Evolutionary conservation across 2,329 filamentous ascomycete species (phyloP), one percentile per base, ranked within the genome.

Genomic region (Macrophomina phaseolina): DNA sequence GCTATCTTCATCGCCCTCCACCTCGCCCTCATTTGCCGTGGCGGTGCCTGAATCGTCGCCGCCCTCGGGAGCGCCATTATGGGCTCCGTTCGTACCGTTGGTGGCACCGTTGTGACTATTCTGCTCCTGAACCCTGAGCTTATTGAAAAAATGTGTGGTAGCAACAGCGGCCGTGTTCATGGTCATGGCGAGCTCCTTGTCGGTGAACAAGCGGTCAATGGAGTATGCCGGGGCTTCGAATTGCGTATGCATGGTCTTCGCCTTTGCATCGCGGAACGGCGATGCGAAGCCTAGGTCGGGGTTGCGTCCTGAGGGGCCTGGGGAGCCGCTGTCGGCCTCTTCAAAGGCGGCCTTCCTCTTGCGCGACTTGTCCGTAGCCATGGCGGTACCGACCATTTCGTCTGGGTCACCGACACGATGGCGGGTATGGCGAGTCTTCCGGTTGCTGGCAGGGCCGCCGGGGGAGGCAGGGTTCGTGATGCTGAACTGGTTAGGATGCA

Each of bases 401-500:
- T 79, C 80, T 7, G 68, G 68, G 45, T 87, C 86, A 49, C 84
- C 83, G 49, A 84, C 81, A 63, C 85, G 81, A 73, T 89, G 86
- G 66, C 88, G 81, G 1, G 87, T 86, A 70, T 89, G 82, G 68
- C 88, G 79, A 18, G 88, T 90, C 77, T 90, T 90, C 68, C 88
- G 83, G 70, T 87, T 86, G 67, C 82, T 84, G 71, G 86, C 84
- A 28, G 85, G 80, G 2, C 87, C 87, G 55, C 87, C 87, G 28
- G 88, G 88, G 67, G 86, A 89, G 49, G 83, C 82, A n/a, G 86
- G 87, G 68, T 89, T 86, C 70, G 86, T 87, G 69, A 90, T 87
- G 75, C 85, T 87, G 78, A 89, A 90, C 71, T 90, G 88, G 69
- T 85, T 89, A 14, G 88, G 87, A 69, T 90, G 86, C 6, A 90